A percentile compares a stretch with the other conserved stretches of the same genome.
phyloP scores from a whole-genome alignment of 2,329 filamentous ascomycete species.

The Trichoderma oligosporum region DNA sequence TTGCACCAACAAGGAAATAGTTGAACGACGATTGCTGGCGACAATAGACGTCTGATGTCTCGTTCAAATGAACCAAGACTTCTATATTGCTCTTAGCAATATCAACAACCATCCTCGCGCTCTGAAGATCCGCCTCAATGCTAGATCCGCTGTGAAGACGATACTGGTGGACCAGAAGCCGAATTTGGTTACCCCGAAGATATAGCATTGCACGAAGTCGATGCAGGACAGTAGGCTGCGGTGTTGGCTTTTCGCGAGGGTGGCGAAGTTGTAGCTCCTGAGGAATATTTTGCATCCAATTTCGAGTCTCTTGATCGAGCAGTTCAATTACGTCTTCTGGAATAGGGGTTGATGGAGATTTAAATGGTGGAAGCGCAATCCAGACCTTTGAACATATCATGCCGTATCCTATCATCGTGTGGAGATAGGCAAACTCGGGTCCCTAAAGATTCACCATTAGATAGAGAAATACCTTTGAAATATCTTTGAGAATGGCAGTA shows the following conservation, averaged over 20 bases:
- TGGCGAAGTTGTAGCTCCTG: constrained; percentile 37
- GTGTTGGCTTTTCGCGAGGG: constrained; percentile 34
- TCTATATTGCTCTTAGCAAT: constrained; percentile 26
- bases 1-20: constrained; percentile 30
- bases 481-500: background rate
- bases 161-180: constrained; percentile 42
- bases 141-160: constrained; percentile 36
- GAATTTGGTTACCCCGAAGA: constrained; percentile 42
- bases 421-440: constrained; percentile 38
- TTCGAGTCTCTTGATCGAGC: constrained; percentile 41
- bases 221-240: constrained; percentile 37
- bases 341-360: constrained; percentile 33
- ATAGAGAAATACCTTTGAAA: background rate
- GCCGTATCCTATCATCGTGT: constrained; percentile 47
- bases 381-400: constrained; percentile 45
- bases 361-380: constrained; percentile 41
- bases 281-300: constrained; percentile 46
- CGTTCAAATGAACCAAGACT: constrained; percentile 25
- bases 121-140: constrained; percentile 34
- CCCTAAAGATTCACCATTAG: constrained; percentile 23
- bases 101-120: constrained; percentile 37
- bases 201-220: constrained; percentile 41
- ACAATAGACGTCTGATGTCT: constrained; percentile 26
- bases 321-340: constrained; percentile 38
- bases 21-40: constrained; percentile 28